Conservation (phyloP, 129 eudicot species). For the Smallanthus sonchifolius region DNA sequence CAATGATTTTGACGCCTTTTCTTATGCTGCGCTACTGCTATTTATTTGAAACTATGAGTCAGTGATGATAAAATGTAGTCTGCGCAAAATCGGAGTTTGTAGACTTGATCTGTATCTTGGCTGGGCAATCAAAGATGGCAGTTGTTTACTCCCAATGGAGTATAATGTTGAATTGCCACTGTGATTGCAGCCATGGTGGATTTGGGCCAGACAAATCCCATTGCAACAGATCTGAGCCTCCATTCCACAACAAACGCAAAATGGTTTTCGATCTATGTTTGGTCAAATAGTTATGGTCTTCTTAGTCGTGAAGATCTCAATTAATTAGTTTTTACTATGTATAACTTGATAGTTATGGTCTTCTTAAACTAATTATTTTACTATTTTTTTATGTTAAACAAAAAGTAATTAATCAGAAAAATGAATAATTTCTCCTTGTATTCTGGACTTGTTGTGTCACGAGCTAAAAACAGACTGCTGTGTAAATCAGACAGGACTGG, state of each 20-base stretch:
- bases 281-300: too few relatives aligned
- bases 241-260: background rate
- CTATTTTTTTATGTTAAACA: too few relatives aligned
- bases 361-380: too few relatives aligned
- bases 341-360: too few relatives aligned
- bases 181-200: slow-evolving; percentile 3
- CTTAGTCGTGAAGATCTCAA: too few relatives aligned
- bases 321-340: too few relatives aligned
- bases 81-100: background rate
- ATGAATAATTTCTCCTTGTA: too few relatives aligned
- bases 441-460: too few relatives aligned
- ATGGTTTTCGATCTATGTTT: background rate
- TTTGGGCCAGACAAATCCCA: background rate
- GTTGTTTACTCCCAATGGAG: background rate
- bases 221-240: background rate
- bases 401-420: too few relatives aligned
- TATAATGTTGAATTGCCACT: background rate
- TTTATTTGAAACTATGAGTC: background rate
- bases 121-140: background rate
- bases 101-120: background rate
- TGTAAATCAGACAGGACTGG: too few relatives aligned
- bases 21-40: background rate
- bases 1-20: background rate
- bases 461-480: too few relatives aligned
- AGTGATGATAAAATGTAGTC: background rate